phyloP scores from a whole-genome alignment of 441 rosid species.

The Aquilaria agallochum region DNA sequence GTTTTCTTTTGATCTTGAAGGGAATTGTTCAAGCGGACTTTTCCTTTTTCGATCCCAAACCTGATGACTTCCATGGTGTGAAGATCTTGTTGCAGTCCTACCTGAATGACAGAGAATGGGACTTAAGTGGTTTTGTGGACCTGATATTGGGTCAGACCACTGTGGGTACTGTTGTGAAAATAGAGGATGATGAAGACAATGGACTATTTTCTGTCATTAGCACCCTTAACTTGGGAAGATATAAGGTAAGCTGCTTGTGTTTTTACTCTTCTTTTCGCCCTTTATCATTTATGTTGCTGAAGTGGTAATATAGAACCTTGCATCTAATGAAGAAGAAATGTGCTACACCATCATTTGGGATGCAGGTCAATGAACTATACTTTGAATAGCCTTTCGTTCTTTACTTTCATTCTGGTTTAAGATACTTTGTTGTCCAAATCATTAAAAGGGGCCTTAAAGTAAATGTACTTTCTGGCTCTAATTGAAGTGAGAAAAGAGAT shows the following conservation, averaged over 20 bases:
- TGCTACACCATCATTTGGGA: neutral
- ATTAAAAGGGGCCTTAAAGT: too few relatives aligned
- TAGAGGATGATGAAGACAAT: conserved; percentile 65
- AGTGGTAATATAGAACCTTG: neutral
- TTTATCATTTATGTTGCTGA: neutral
- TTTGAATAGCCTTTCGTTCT: neutral
- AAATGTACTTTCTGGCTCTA: too few relatives aligned
- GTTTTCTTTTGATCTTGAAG: conserved; percentile 26
- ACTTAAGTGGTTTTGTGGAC: conserved; percentile 84
- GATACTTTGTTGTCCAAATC: too few relatives aligned
- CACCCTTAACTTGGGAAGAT: conserved; percentile 75
- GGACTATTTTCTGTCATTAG: conserved; percentile 55
- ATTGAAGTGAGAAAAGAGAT: too few relatives aligned
- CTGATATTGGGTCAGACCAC: conserved; percentile 72
- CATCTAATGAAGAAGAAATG: neutral
- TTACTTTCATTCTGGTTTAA: too few relatives aligned
- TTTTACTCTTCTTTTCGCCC: neutral
- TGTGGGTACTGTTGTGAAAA: conserved; percentile 85
- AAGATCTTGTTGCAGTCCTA: conserved; percentile 59
- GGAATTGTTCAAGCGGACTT: conserved; percentile 83
- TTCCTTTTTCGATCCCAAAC: conserved; percentile 85
- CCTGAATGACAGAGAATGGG: conserved; percentile 77
- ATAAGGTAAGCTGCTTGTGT: conserved; percentile 42
- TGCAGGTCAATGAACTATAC: neutral
- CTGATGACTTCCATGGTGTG: conserved; percentile 71